phyloP scores from a whole-genome alignment of 1,284 basidiomycete genomes.

The Polyporus tsugae region DNA sequence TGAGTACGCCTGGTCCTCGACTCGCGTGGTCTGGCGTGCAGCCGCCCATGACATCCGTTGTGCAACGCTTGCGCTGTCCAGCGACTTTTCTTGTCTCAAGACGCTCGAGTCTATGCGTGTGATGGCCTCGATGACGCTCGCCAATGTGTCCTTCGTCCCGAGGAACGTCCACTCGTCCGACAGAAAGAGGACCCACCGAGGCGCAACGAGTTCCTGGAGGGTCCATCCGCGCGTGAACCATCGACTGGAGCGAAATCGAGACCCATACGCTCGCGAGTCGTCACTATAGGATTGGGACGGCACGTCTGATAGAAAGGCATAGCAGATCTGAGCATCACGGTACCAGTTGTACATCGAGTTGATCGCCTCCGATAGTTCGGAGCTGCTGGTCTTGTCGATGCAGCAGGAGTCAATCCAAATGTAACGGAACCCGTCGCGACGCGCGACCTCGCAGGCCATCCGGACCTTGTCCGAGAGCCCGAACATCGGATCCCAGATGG shows the following conservation, averaged over 20 bases:
- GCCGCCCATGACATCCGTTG: slow-evolving; percentile 3
- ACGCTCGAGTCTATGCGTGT: not conserved
- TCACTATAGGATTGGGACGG: not conserved
- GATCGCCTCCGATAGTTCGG: no score
- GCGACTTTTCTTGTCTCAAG: not conserved
- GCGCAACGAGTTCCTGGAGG: not conserved
- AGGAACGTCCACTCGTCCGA: not conserved
- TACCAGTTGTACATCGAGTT: no score
- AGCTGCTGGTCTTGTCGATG: no score
- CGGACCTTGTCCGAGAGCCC: no score
- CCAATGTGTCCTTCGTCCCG: not conserved
- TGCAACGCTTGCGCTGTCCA: not conserved
- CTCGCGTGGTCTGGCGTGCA: not conserved
- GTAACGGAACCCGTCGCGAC: no score
- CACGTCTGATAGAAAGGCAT: not conserved
- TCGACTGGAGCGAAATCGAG: not conserved
- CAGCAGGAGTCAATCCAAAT: no score
- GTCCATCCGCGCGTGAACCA: not conserved
- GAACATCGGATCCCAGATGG: no score
- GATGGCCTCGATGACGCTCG: not conserved
- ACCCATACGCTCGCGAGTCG: not conserved
- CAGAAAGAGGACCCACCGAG: not conserved
- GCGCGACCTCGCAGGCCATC: no score
- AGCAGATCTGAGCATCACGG: no score
- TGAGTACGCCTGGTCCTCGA: not conserved